Conservation (phyloP, 495 filamentous ascomycete species). For the Aspergillus egyptiacus region DNA sequence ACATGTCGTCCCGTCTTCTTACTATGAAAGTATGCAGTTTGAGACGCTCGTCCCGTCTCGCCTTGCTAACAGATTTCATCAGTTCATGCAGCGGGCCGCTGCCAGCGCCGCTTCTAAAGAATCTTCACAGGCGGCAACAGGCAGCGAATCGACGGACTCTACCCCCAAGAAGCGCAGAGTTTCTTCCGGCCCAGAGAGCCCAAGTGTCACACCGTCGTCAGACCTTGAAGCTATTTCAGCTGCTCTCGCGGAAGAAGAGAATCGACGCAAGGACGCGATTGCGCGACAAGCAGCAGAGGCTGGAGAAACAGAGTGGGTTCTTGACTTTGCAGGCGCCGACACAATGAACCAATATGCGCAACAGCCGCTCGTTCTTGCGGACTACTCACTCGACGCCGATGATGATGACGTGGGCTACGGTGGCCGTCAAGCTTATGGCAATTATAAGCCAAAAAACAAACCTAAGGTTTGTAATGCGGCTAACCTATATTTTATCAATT, state of each 20-base stretch:
- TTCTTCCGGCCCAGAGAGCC: conserved; percentile 30
- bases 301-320: conserved; percentile 84
- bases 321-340: conserved; percentile 38
- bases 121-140: conserved; percentile 35
- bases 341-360: conserved; percentile 15
- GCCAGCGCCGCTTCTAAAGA: conserved; percentile 45
- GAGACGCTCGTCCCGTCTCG: neutral
- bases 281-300: conserved; percentile 64
- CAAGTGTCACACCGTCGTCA: conserved; percentile 27
- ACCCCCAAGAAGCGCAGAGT: conserved; percentile 41
- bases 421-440: conserved; percentile 36
- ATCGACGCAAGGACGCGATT: conserved; percentile 64
- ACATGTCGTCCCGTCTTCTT: conserved; percentile 82
- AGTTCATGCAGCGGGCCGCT: conserved; percentile 95
- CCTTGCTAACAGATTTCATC: conserved; percentile 1
- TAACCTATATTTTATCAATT: neutral
- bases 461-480: conserved; percentile 16
- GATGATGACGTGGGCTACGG: conserved; percentile 26
- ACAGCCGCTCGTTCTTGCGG: conserved; percentile 30
- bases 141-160: conserved; percentile 24
- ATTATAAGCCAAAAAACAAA: conserved; percentile 35
- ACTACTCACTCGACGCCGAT: conserved; percentile 35
- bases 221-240: conserved; percentile 58
- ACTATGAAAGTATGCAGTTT: conserved; percentile 70
- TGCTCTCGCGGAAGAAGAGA: conserved; percentile 69